Base-by-base conservation (phyloP, 2,329 filamentous ascomycete species). In the Cladosporium austrohemisphaericum region DNA sequence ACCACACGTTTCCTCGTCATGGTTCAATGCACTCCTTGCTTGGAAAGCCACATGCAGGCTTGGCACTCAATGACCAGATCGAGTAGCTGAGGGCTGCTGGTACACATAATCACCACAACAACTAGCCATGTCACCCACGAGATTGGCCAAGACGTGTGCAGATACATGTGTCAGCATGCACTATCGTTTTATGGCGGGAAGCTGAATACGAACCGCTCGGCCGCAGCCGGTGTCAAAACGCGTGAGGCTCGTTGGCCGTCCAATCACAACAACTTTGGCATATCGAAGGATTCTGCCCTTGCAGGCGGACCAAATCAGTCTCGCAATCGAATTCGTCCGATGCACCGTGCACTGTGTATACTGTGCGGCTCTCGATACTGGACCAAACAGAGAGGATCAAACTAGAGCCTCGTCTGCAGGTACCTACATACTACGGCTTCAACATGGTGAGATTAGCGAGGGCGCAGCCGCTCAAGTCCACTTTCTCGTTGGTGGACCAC, bases 401-500 rank as follows among this genome's bases (percentile, higher is more conserved):
- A n/a, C n/a, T n/a, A n/a, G n/a, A n/a, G 8, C 38, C 25, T 6
- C 11, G 25, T 26, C 11, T 26, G 25, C 6, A 6, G 25, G 11
- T 26, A 26, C 25, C 6, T 26, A 6, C 25, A 26, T 26, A 16
- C 20, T 10, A 8, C 19, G 13, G 23, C 22, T 14, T 40, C 23
- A 16, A 14, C 37, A 33, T 44, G 13, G 41, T 32, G n/a, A 32
- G 6, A 31, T 18, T 19, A 16, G 41, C 32, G 18, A 38, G 14
- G 33, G 33, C 44, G 25, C 44, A 31, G 44, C 33, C 23, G 16
- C 11, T 25, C 5, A 36, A 18, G 29, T 35, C 41, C 41, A 36
- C 26, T 31, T 32, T 22, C 33, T 47, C 44, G 44, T 22, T 47
- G 33, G 23, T 38, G 32, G 44, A 32, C 44, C 44, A 47, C 11